These are phyloP conservation scores for Huntiella abstrusa DNA, from an alignment of 2,329 filamentous ascomycete genomes.

Conservation along the genomic window DNA sequence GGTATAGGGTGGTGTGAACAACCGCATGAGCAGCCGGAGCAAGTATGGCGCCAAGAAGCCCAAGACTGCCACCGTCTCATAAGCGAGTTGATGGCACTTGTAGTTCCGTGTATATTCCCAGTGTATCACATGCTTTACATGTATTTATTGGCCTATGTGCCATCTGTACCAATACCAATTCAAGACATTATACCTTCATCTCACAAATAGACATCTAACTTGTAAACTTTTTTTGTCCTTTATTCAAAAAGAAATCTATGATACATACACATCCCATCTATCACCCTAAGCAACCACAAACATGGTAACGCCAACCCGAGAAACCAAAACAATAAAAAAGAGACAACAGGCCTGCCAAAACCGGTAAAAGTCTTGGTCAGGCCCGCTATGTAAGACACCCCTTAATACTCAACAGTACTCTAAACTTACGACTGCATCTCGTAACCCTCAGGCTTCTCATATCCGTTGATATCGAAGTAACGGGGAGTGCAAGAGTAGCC, in stretches of 20 bases:
- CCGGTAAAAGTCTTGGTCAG: too few relatives aligned
- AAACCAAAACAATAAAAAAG: conserved; percentile 7
- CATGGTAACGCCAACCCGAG: conserved; percentile 8
- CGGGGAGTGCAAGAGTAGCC: conserved; percentile 82
- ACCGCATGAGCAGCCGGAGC: conserved; percentile 64
- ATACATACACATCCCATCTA: background rate
- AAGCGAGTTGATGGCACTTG: conserved; percentile 3
- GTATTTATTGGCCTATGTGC: too few relatives aligned
- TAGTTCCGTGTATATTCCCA: too few relatives aligned
- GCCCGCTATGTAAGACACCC: background rate
- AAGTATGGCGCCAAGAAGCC: conserved; percentile 99
- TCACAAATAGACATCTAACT: too few relatives aligned
- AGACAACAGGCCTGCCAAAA: too few relatives aligned
- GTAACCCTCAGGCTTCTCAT: conserved; percentile 72
- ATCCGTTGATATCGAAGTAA: conserved; percentile 66
- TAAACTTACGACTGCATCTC: conserved; percentile 41
- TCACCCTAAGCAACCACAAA: background rate
- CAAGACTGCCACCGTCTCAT: conserved; percentile 51
- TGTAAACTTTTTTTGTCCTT: background rate
- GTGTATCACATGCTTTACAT: too few relatives aligned
- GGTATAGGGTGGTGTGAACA: conserved; percentile 69
- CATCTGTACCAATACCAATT: too few relatives aligned
- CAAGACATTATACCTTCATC: too few relatives aligned
- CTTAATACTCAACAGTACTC: background rate
- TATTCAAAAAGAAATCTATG: conserved; percentile 3